phyloP scores from a whole-genome alignment of 441 rosid genomes.

The Raphanus hybrid region DNA sequence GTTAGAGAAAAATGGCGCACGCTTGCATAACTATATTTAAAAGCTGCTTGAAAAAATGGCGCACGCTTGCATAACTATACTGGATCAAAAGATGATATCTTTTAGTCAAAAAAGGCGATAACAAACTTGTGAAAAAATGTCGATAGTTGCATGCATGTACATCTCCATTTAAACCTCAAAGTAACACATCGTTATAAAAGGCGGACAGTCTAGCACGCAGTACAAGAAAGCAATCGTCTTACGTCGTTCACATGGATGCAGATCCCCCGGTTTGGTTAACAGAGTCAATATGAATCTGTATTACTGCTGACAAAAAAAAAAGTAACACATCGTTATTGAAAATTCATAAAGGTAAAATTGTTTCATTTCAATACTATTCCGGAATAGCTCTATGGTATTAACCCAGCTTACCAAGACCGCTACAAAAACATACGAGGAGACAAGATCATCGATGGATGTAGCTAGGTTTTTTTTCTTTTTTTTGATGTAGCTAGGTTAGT shows the following conservation, averaged over 20 bases:
- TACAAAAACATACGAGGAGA: background rate
- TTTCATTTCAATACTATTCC: too few species aligned
- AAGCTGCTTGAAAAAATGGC: slow-evolving; percentile 8
- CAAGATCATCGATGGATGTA: background rate
- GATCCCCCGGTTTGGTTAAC: too few species aligned
- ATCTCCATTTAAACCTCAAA: slow-evolving; percentile 12
- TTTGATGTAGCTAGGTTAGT: background rate
- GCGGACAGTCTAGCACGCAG: too few species aligned
- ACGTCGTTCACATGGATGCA: too few species aligned
- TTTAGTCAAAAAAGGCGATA: slow-evolving; percentile 18
- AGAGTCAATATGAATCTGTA: too few species aligned
- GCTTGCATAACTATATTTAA: background rate
- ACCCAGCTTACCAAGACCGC: background rate
- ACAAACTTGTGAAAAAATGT: background rate
- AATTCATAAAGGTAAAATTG: background rate
- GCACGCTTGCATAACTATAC: background rate
- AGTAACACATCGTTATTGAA: background rate
- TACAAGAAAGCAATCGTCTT: too few species aligned
- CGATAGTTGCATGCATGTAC: slow-evolving; percentile 8
- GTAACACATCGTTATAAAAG: background rate
- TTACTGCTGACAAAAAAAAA: too few species aligned
- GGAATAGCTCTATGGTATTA: too few species aligned
- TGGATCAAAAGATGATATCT: background rate
- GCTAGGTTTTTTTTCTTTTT: too few species aligned
- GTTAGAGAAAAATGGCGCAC: slow-evolving; percentile 3